These are phyloP conservation scores for California macrophylla DNA, from an alignment of 441 rosid genomes.

Conservation along the genomic window DNA sequence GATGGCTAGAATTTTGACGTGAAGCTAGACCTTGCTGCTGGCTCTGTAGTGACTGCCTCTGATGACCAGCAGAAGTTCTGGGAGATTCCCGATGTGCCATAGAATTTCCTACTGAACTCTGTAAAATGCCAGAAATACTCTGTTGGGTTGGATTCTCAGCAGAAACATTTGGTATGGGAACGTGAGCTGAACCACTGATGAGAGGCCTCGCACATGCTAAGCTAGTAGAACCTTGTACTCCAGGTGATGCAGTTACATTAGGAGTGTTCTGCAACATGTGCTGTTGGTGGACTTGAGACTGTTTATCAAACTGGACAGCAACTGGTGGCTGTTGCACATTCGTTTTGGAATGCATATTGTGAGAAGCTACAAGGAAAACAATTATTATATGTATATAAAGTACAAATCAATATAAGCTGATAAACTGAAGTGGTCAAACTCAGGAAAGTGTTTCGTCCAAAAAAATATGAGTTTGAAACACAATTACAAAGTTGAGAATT, in stretches of 20 bases:
- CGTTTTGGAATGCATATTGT: slow-evolving; percentile 13
- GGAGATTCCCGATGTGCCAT: slow-evolving; percentile 15
- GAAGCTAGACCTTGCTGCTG: slow-evolving; percentile 13
- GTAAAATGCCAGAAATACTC: slow-evolving; percentile 1
- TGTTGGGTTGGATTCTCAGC: not conserved
- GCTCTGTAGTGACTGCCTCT: slow-evolving; percentile 19
- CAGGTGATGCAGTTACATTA: slow-evolving; percentile 15
- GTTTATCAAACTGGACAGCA: slow-evolving; percentile 9
- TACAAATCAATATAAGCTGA: not conserved
- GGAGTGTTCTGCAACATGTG: slow-evolving; percentile 16
- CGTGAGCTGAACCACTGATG: slow-evolving; percentile 16
- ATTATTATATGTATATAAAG: not conserved
- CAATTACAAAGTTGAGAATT: not conserved
- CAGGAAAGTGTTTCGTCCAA: not conserved
- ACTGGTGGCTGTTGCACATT: slow-evolving; percentile 11
- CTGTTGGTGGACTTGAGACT: slow-evolving; percentile 21
- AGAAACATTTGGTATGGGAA: slow-evolving; percentile 15
- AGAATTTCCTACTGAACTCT: slow-evolving; percentile 17
- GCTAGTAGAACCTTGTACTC: slow-evolving; percentile 16
- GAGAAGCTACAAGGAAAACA: slow-evolving; percentile 2
- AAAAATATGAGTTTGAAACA: not conserved
- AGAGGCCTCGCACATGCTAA: slow-evolving; percentile 12
- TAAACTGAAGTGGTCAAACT: not conserved
- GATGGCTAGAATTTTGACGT: not conserved
- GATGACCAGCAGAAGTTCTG: slow-evolving; percentile 12